These are phyloP conservation scores for Biscogniauxia mediterranea DNA, from an alignment of 2,329 filamentous ascomycete species.

Conservation along the genomic window DNA sequence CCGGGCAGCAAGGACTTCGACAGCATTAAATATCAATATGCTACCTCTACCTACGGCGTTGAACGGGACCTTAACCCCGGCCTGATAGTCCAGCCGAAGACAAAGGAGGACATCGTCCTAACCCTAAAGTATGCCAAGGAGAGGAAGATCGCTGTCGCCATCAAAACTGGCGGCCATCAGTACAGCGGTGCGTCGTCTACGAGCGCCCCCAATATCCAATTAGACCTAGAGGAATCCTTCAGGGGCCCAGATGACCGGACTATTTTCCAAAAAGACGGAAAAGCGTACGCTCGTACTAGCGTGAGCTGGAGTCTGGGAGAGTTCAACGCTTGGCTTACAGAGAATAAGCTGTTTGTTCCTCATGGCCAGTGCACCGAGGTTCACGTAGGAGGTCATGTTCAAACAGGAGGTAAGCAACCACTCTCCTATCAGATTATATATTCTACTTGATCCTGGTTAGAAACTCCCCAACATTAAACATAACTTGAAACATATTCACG, in stretches of 20 bases:
- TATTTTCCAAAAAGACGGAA: conserved; percentile 34
- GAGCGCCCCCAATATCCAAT: conserved; percentile 42
- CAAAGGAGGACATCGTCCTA: conserved; percentile 41
- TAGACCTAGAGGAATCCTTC: conserved; percentile 43
- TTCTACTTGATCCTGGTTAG: too few species aligned
- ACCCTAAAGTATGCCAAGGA: conserved; percentile 41
- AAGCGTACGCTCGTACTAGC: conserved; percentile 37
- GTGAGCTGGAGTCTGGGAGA: conserved; percentile 43
- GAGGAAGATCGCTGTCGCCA: conserved; percentile 41
- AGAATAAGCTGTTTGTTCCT: conserved; percentile 43
- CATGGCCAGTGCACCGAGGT: conserved; percentile 46
- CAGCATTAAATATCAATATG: conserved; percentile 41
- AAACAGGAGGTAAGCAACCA: conserved; percentile 40
- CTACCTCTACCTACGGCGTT: conserved; percentile 39
- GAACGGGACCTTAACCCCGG: conserved; percentile 44
- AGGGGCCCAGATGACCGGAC: conserved; percentile 30
- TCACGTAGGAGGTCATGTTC: conserved; percentile 45
- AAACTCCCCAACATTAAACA: too few species aligned
- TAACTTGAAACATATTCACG: too few species aligned
- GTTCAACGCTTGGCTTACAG: conserved; percentile 41
- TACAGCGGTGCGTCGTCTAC: conserved; percentile 50
- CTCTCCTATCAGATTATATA: too few species aligned
- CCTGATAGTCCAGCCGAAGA: conserved; percentile 43
- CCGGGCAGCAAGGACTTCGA: conserved; percentile 24
- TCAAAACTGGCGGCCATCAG: conserved; percentile 48